These are phyloP conservation scores for Apiospora marii DNA, from an alignment of 2,329 filamentous ascomycete genomes.

Conservation along the genomic window DNA sequence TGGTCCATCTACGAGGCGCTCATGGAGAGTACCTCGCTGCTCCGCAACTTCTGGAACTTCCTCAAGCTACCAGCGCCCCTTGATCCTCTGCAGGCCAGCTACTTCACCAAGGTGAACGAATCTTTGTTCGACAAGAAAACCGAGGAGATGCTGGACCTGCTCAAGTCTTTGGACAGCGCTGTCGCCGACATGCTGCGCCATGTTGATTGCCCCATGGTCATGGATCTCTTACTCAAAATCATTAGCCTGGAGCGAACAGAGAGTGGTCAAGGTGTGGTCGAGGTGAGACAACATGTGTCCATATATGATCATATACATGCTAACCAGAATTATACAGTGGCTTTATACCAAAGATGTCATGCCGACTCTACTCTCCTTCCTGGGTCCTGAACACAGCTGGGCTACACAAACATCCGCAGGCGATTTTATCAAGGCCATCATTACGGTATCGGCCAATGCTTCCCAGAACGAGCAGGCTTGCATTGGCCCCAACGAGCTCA, in stretches of 20 bases:
- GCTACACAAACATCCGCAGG: slow-evolving; percentile 96
- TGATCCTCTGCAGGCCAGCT: slow-evolving; percentile 92
- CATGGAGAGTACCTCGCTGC: slow-evolving; percentile 80
- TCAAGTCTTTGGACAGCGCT: slow-evolving; percentile 83
- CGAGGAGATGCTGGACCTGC: slow-evolving; percentile 91
- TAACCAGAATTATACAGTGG: slow-evolving; percentile 66
- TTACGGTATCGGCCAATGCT: slow-evolving; percentile 97
- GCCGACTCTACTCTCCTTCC: slow-evolving; percentile 83
- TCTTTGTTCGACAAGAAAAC: slow-evolving; percentile 98
- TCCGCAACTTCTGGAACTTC: slow-evolving; percentile 92
- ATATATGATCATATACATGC: not conserved
- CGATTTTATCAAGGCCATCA: slow-evolving; percentile 98
- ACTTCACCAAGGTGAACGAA: slow-evolving; percentile 99
- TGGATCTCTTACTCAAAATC: slow-evolving; percentile 96
- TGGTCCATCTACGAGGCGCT: slow-evolving; percentile 96
- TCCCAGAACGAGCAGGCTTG: slow-evolving; percentile 99
- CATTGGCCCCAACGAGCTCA: slow-evolving; percentile 96
- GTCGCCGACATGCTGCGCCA: slow-evolving; percentile 88
- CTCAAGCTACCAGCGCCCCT: slow-evolving; percentile 83
- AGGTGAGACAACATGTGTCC: slow-evolving; percentile 63
- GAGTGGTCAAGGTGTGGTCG: slow-evolving; percentile 89
- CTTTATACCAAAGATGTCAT: slow-evolving; percentile 89
- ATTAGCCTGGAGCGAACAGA: slow-evolving; percentile 95
- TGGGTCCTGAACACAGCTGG: slow-evolving; percentile 84
- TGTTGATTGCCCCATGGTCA: slow-evolving; percentile 97